Base-by-base conservation (phyloP, 805 yeast species). In the Saccharomycopsis sp. region DNA sequence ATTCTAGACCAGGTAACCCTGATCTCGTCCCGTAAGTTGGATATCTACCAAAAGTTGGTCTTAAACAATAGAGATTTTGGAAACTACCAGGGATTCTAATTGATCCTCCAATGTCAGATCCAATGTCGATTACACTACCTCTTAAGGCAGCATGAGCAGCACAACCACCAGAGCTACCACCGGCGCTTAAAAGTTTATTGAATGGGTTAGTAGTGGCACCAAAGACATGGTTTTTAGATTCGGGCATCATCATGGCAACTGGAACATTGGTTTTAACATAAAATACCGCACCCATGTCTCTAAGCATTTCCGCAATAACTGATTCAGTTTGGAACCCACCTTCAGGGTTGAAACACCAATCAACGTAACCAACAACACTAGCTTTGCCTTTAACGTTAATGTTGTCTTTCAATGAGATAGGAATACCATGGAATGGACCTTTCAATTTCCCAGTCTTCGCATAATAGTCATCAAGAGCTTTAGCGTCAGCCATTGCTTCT, bases 91-190 rank as follows among this genome's bases (percentile, higher is more conserved):
- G 87, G 8, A 70, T 72, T 49, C 87, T 68, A 45, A 81, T 75
- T 11, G 82, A 75, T 1, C 87, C 87, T 48, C 87, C 87, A 51
- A 81, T 80, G 56, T 81, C 87, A 24, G 82, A 74, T 33, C 86
- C 86, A 37, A 79, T 65, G 19, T 82, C 89, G 35, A 81, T 53
- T 1, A 77, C 72, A 16, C 83, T 74, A 4, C 77, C 85, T 44
- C 70, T 75, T 58, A 75, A 67, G 1, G 74, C 76, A 40, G 78
- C 74, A 51, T 75, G 59, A 0, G 84, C 77, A 51, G 85, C 84
- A 57, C 79, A 85, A 51, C 87, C 87, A 32, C 83, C 81, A 3
- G 85, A 77, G 1, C 83, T 76, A 14, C 87, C 87, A 51, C 87
- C 86, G 1, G 82, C 70, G 20, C 81, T 71, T 48, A 79, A 63